A percentile compares a stretch with the other conserved stretches of the same genome.
These are phyloP conservation scores for Boletus pseudopeckii DNA, from an alignment of 768 basidiomycete species.

Conservation along the genomic window DNA sequence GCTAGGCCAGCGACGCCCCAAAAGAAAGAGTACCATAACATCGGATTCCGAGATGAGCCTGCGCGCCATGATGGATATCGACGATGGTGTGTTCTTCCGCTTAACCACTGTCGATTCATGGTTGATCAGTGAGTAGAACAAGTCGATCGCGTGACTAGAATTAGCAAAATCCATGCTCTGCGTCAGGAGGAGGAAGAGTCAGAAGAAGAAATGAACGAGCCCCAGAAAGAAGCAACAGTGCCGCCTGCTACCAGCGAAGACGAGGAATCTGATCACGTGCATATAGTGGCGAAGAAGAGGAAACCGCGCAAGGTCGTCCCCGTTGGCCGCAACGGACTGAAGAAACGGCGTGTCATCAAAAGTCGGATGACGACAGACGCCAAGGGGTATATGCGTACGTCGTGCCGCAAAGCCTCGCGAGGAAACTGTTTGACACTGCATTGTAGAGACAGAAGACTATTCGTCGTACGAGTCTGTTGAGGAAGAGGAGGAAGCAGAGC, in stretches of 20 bases:
- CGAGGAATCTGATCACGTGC: conserved; percentile 30
- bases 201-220: conserved; percentile 28
- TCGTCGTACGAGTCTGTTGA: conserved; percentile 80
- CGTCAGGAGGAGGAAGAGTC: conserved; percentile 27
- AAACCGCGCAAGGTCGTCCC: conserved; percentile 62
- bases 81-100: conserved; percentile 55
- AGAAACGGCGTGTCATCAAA: conserved; percentile 65
- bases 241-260: conserved; percentile 26
- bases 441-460: conserved; percentile 69
- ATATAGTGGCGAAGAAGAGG: conserved; percentile 34
- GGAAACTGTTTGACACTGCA: not conserved
- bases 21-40: conserved; percentile 35
- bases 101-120: conserved; percentile 5
- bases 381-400: conserved; percentile 73
- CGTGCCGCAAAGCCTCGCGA: not conserved
- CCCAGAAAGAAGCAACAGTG: conserved; percentile 33
- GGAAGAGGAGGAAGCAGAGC: conserved; percentile 38
- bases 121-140: conserved; percentile 19
- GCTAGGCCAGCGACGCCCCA: conserved; percentile 23
- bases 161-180: conserved; percentile 10
- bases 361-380: conserved; percentile 52
- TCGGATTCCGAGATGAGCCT: conserved; percentile 45
- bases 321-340: conserved; percentile 73
- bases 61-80: conserved; percentile 73
- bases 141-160: conserved; percentile 24